Base-by-base conservation (phyloP, 257 asterid species). In the Lavandula angustifolia region DNA sequence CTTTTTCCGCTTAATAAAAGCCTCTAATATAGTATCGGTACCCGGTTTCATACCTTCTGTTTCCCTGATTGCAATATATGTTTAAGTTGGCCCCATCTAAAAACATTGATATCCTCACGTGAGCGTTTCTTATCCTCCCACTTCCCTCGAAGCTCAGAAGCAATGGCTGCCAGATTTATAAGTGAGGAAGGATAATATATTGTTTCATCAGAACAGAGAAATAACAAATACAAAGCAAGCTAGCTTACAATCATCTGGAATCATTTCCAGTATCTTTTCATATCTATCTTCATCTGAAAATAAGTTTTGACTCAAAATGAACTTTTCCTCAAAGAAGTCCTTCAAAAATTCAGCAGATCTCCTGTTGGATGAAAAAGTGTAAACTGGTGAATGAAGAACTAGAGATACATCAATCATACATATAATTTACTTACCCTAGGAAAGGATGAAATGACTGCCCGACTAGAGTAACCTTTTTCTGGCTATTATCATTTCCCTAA, bases 401-500 rank as follows among this genome's bases (percentile, higher is more conserved):
- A 73, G 41, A 44, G 16, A 14, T 33, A 6, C 38, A 46, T 31
- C 17, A 64, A 11, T 50, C 16, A 62, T 41, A 34, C 10, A 5
- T 66, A 46, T 48, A 38, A 76, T 54, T 57, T 52, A 67, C 94
- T 76, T 87, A 89, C 99, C 78, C 95, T 7, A 92, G 84, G 78
- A 78, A 84, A 59, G 96, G 97, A 80, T 92, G 99, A 54, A 85
- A 91, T 27, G 91, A 66, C 18, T 64, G 84, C 22, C 84, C 91
- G 32, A 50, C 47, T 32, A 92, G 78, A 55, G 83, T 74, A 77
- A 85, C 87, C 55, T 84, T 92, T 62, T 78, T 89, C 10, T 65
- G 72, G 82, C 90, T 80, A 72, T 87, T 82, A 76, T 89, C 96
- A 77, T 76, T 84, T 53, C 97, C 99, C 99, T 92, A 80, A 48